Evolutionary conservation across 345 rosid genomes (phyloP).

Genomic region (Sonneratia alba): DNA sequence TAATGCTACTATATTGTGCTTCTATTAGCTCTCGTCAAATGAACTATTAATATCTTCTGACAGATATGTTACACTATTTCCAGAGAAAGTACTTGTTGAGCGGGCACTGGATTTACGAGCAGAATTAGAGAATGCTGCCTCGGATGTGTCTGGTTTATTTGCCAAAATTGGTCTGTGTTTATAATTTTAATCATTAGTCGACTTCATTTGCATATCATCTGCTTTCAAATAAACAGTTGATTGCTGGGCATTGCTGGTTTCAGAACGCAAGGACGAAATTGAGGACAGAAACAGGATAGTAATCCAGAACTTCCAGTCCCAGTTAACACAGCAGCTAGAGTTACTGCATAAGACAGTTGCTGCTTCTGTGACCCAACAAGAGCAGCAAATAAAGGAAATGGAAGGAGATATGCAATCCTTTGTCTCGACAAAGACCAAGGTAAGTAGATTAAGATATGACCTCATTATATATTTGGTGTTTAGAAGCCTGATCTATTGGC

Average conservation of each 20-base stretch:
- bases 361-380: slow-evolving; percentile 80
- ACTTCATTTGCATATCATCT: background rate
- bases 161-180: slow-evolving; percentile 61
- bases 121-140: slow-evolving; percentile 80
- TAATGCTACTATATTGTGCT: background rate
- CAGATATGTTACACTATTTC: slow-evolving; percentile 4
- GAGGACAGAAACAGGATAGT: slow-evolving; percentile 77
- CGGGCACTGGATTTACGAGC: slow-evolving; percentile 73
- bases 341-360: slow-evolving; percentile 82
- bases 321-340: slow-evolving; percentile 75
- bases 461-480: background rate
- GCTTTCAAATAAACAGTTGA: background rate
- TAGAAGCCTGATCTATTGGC: slow-evolving; percentile 10
- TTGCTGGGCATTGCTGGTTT: slow-evolving; percentile 7
- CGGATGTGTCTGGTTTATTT: slow-evolving; percentile 78
- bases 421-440: slow-evolving; percentile 78
- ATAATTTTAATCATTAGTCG: background rate
- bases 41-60: background rate
- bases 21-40: background rate
- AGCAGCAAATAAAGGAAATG: slow-evolving; percentile 78
- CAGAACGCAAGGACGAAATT: slow-evolving; percentile 90
- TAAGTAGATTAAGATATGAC: slow-evolving; percentile 8
- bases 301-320: slow-evolving; percentile 69
- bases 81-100: slow-evolving; percentile 82
- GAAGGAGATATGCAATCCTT: slow-evolving; percentile 94